phyloP scores from a whole-genome alignment of 1,284 basidiomycete species.

The Tranzscheliella williamsii region DNA sequence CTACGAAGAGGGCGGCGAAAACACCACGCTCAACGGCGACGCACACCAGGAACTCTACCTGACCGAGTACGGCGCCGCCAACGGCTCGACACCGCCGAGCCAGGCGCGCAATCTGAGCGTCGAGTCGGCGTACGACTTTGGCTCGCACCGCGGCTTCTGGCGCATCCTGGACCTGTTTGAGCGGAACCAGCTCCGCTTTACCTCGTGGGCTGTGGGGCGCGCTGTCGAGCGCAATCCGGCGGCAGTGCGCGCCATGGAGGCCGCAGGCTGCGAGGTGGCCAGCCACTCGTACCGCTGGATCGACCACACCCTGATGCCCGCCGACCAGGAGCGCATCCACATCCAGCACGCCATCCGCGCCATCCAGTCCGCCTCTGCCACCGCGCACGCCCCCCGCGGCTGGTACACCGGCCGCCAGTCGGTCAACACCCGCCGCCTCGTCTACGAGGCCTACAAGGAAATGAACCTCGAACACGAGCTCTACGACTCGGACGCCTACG shows the following conservation, averaged over 20 bases:
- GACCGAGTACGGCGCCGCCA: slow-evolving; percentile 57
- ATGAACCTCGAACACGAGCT: slow-evolving; percentile 42
- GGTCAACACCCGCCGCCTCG: slow-evolving; percentile 53
- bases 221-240: slow-evolving; percentile 61
- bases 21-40: slow-evolving; percentile 59
- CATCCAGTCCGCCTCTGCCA: slow-evolving; percentile 53
- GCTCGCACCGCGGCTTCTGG: slow-evolving; percentile 62
- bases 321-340: slow-evolving; percentile 57
- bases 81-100: slow-evolving; percentile 24
- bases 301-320: slow-evolving; percentile 55
- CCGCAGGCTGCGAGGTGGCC: slow-evolving; percentile 59
- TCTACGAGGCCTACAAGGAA: slow-evolving; percentile 55
- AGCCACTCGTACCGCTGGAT: slow-evolving; percentile 62
- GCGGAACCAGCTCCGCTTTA: slow-evolving; percentile 54
- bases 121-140: slow-evolving; percentile 62
- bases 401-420: slow-evolving; percentile 62
- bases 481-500: slow-evolving; percentile 58
- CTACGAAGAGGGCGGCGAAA: slow-evolving; percentile 63
- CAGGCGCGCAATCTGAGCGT: slow-evolving; percentile 58
- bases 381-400: slow-evolving; percentile 52
- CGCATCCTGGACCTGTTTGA: slow-evolving; percentile 60
- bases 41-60: slow-evolving; percentile 50
- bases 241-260: slow-evolving; percentile 55
- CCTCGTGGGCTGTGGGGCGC: slow-evolving; percentile 60
- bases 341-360: slow-evolving; percentile 57